Percentiles rank a stretch among this genome's conserved stretches.
Evolutionary conservation across 345 rosid genomes (phyloP).

Genomic region (Durio zibethinus): DNA sequence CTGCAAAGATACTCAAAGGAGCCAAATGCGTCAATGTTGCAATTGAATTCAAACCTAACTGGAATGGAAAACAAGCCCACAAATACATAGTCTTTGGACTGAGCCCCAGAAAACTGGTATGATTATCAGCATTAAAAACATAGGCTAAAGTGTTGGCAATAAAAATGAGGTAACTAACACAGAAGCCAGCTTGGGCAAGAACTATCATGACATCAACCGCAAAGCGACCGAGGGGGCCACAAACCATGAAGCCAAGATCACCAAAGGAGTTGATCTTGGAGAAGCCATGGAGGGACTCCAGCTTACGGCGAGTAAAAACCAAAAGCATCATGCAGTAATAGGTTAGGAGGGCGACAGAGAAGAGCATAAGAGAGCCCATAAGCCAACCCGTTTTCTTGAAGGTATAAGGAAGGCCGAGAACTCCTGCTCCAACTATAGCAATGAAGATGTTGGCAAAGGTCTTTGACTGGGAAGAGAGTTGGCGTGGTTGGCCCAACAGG

Average conservation of each 20-base stretch:
- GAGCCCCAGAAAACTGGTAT: slow-evolving; percentile 40
- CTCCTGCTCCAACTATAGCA: slow-evolving; percentile 74
- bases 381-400: slow-evolving; percentile 79
- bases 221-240: slow-evolving; percentile 50
- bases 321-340: slow-evolving; percentile 75
- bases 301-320: slow-evolving; percentile 61
- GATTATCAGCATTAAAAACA: slow-evolving; percentile 27
- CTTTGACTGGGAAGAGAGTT: slow-evolving; percentile 51
- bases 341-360: slow-evolving; percentile 55
- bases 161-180: slow-evolving; percentile 63
- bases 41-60: slow-evolving; percentile 66
- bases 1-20: slow-evolving; percentile 79
- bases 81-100: slow-evolving; percentile 47
- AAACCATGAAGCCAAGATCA: slow-evolving; percentile 55
- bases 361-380: slow-evolving; percentile 51
- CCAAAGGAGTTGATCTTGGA: slow-evolving; percentile 60
- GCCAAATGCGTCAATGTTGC: slow-evolving; percentile 66
- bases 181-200: slow-evolving; percentile 69
- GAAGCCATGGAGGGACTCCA: slow-evolving; percentile 47
- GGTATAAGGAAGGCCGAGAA: slow-evolving; percentile 68
- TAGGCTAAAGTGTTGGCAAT: slow-evolving; percentile 54
- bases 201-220: slow-evolving; percentile 61
- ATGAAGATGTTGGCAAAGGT: slow-evolving; percentile 75
- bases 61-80: slow-evolving; percentile 75
- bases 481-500: slow-evolving; percentile 26